Percentiles rank a stretch among this genome's conserved stretches.
phyloP scores from a whole-genome alignment of 805 yeast genomes.

The Candida nitratophila region DNA sequence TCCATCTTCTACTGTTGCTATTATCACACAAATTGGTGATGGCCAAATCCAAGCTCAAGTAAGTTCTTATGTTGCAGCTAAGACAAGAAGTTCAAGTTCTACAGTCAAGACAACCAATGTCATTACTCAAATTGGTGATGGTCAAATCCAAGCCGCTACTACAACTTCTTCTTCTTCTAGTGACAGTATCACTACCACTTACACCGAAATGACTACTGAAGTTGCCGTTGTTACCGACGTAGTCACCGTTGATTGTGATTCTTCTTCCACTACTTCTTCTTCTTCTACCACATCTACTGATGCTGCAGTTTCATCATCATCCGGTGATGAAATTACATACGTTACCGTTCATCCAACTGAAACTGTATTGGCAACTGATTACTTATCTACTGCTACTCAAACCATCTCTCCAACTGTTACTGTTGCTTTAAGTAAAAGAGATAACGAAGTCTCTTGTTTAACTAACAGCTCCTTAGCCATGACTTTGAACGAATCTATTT shows the following conservation, averaged over 20 bases:
- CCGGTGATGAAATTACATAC: slow-evolving; percentile 1
- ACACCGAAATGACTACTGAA: background rate
- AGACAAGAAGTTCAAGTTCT: slow-evolving; percentile 5
- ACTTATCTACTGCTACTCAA: slow-evolving; percentile 11
- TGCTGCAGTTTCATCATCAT: slow-evolving; percentile 9
- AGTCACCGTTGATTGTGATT: slow-evolving; percentile 20
- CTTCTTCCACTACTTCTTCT: slow-evolving; percentile 18
- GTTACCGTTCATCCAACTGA: slow-evolving; percentile 12
- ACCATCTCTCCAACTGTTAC: slow-evolving; percentile 23
- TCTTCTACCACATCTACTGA: slow-evolving; percentile 6
- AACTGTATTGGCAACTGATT: slow-evolving; percentile 3
- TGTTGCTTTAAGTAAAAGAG: slow-evolving; percentile 11
- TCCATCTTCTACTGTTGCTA: slow-evolving; percentile 25
- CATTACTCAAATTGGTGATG: slow-evolving; percentile 30
- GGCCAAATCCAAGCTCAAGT: slow-evolving; percentile 31
- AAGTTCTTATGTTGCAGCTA: slow-evolving; percentile 7
- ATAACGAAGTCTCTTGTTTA: slow-evolving; percentile 28
- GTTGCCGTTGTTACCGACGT: slow-evolving; percentile 14
- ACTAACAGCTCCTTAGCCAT: slow-evolving; percentile 45
- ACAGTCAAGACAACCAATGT: slow-evolving; percentile 15
- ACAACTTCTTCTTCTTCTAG: slow-evolving; percentile 11
- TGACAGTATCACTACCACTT: background rate
- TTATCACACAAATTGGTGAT: slow-evolving; percentile 40
- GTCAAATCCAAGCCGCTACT: slow-evolving; percentile 26
- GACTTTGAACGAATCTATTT: slow-evolving; percentile 41